Percentiles rank a stretch among this genome's conserved stretches.
Evolutionary conservation across 1,284 basidiomycete genomes (phyloP).

Genomic region (Microbotryomycetes sp.): DNA sequence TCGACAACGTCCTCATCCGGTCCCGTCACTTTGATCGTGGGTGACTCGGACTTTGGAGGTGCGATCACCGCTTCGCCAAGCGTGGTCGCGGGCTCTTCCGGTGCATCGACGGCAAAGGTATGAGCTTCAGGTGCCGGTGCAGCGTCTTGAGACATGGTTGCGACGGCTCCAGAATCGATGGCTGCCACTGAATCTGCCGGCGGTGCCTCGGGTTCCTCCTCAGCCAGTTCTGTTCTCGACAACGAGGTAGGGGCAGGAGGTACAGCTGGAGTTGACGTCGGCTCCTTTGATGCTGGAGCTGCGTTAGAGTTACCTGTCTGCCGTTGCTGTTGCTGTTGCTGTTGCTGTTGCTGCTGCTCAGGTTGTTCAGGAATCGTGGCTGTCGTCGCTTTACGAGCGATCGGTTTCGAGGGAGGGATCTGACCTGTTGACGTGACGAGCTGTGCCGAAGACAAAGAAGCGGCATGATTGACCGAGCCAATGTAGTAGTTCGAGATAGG

Average conservation of each 20-base stretch:
- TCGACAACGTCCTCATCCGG: background rate
- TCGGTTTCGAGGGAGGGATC: background rate
- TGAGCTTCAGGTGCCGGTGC: background rate
- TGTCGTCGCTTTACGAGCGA: background rate
- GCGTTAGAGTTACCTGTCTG: background rate
- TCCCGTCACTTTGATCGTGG: background rate
- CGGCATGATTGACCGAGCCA: constrained; percentile 32
- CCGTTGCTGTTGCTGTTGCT: background rate
- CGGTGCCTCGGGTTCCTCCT: constrained; percentile 2
- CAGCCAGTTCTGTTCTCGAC: background rate
- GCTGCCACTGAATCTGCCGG: background rate
- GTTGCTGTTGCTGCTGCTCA: too few relatives aligned
- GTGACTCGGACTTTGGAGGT: background rate
- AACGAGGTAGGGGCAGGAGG: background rate
- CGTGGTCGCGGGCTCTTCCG: background rate
- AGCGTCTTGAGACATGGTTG: background rate
- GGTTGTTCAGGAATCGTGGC: background rate
- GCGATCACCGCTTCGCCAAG: background rate
- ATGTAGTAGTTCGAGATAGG: constrained; percentile 37
- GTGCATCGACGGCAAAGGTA: too few relatives aligned
- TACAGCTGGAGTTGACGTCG: background rate
- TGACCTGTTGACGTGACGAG: constrained; percentile 19
- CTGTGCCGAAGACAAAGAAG: constrained; percentile 31
- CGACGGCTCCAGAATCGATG: background rate
- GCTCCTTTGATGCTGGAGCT: background rate